Percentiles rank a stretch among this genome's conserved stretches.
Evolutionary conservation across 2,329 filamentous ascomycete species (phyloP).

Genomic region (Ascochyta viciae-villosae): DNA sequence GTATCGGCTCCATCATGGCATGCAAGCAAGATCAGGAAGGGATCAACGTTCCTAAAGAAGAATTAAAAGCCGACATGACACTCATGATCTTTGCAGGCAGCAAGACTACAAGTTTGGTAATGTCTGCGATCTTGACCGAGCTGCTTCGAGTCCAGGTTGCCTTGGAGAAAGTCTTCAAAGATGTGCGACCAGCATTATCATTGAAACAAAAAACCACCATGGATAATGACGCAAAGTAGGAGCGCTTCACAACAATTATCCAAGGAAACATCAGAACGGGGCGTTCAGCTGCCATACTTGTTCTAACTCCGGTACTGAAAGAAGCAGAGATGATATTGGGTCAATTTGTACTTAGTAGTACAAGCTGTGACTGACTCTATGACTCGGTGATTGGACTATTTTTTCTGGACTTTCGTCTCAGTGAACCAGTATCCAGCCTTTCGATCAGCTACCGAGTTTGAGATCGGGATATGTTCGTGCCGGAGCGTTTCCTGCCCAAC

Average conservation of each 20-base stretch:
- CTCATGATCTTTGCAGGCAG: slow-evolving; percentile 52
- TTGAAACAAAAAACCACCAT: slow-evolving; percentile 32
- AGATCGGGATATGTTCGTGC: slow-evolving; percentile 27
- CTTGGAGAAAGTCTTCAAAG: slow-evolving; percentile 17
- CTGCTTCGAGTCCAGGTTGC: slow-evolving; percentile 38
- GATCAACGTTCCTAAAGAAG: slow-evolving; percentile 28
- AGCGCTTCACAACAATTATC: slow-evolving; percentile 42
- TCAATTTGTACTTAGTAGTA: slow-evolving; percentile 26
- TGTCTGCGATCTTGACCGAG: slow-evolving; percentile 45
- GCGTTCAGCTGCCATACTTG: slow-evolving; percentile 25
- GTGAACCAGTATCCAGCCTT: slow-evolving; percentile 38
- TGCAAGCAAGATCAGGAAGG: slow-evolving; percentile 32
- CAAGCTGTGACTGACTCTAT: slow-evolving; percentile 8
- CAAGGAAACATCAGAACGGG: slow-evolving; percentile 47
- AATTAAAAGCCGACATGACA: slow-evolving; percentile 45
- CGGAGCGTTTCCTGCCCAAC: slow-evolving; percentile 41
- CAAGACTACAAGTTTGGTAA: slow-evolving; percentile 52
- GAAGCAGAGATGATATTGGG: slow-evolving; percentile 28
- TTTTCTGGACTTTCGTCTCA: slow-evolving; percentile 32
- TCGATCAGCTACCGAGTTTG: slow-evolving; percentile 33
- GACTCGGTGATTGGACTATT: neutral
- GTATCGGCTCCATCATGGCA: slow-evolving; percentile 22
- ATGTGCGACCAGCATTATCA: slow-evolving; percentile 29
- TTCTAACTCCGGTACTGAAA: slow-evolving; percentile 28
- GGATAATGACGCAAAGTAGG: slow-evolving; percentile 21